phyloP scores from a whole-genome alignment of 257 asterid genomes.

The Petunia secreta region DNA sequence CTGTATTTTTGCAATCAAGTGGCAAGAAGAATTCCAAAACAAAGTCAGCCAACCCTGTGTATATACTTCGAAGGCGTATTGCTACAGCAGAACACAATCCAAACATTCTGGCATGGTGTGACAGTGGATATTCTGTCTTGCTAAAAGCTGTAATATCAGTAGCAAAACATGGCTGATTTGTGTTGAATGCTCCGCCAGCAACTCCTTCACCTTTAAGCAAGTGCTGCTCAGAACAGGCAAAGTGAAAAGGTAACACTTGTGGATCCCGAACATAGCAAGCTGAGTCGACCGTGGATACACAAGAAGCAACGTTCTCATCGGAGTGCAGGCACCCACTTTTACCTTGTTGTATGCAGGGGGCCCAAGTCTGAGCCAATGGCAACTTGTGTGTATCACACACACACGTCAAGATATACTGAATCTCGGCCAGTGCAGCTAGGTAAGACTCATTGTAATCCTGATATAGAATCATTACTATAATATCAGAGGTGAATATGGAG shows the following conservation, averaged over 20 bases:
- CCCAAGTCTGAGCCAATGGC: slow-evolving; percentile 88
- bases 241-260: slow-evolving; percentile 58
- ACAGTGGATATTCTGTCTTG: slow-evolving; percentile 76
- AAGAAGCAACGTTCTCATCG: slow-evolving; percentile 54
- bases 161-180: slow-evolving; percentile 74
- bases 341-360: slow-evolving; percentile 63
- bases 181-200: slow-evolving; percentile 71
- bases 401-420: slow-evolving; percentile 55
- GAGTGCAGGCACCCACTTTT: slow-evolving; percentile 75
- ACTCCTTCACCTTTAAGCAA: slow-evolving; percentile 85
- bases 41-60: slow-evolving; percentile 64
- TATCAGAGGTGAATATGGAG: slow-evolving; percentile 24
- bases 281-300: slow-evolving; percentile 70
- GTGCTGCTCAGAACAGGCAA: slow-evolving; percentile 78
- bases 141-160: slow-evolving; percentile 63
- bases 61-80: slow-evolving; percentile 69
- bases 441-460: slow-evolving; percentile 69
- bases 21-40: slow-evolving; percentile 85
- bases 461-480: slow-evolving; percentile 26
- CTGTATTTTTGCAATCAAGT: slow-evolving; percentile 51
- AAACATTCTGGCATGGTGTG: slow-evolving; percentile 70
- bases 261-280: slow-evolving; percentile 71
- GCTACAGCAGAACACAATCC: slow-evolving; percentile 67
- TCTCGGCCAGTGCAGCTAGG: slow-evolving; percentile 61
- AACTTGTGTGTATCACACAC: slow-evolving; percentile 59